A percentile compares a stretch with the other conserved stretches of the same genome.
phyloP scores from a whole-genome alignment of 768 basidiomycete genomes.

The Suillus discolor region DNA sequence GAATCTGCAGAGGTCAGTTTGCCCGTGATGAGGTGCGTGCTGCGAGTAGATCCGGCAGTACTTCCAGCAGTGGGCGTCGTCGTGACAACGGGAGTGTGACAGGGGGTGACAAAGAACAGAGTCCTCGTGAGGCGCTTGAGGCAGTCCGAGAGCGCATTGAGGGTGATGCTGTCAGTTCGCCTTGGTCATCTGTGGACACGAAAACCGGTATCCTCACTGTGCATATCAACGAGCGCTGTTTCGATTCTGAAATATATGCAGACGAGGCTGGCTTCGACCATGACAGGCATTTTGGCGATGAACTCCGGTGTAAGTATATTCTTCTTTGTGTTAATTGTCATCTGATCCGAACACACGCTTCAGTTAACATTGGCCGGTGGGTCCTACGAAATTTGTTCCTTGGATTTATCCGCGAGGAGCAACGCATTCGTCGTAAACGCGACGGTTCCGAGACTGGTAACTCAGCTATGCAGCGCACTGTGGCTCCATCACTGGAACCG shows the following conservation, averaged over 20 bases:
- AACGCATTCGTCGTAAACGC: slow-evolving; percentile 42
- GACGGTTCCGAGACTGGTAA: slow-evolving; percentile 28
- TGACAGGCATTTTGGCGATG: slow-evolving; percentile 69
- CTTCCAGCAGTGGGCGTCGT: slow-evolving; percentile 35
- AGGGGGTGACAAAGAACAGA: slow-evolving; percentile 49
- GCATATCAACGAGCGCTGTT: slow-evolving; percentile 84
- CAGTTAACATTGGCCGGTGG: slow-evolving; percentile 95
- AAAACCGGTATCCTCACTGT: slow-evolving; percentile 87
- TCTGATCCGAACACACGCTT: slow-evolving; percentile 11
- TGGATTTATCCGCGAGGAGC: slow-evolving; percentile 74
- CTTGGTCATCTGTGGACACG: slow-evolving; percentile 91
- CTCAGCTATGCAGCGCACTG: slow-evolving; percentile 24
- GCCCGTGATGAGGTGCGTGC: slow-evolving; percentile 63
- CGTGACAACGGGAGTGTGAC: slow-evolving; percentile 33
- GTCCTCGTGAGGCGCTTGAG: slow-evolving; percentile 85
- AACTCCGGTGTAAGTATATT: slow-evolving; percentile 68
- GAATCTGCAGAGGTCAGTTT: slow-evolving; percentile 75
- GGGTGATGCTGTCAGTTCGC: slow-evolving; percentile 82
- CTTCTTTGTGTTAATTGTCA: slow-evolving; percentile 7
- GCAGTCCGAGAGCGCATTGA: slow-evolving; percentile 90
- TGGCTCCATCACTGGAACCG: slow-evolving; percentile 28
- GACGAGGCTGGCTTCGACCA: slow-evolving; percentile 81
- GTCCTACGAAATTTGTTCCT: slow-evolving; percentile 83
- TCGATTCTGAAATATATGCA: slow-evolving; percentile 94
- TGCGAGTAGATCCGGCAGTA: slow-evolving; percentile 53